Evolutionary conservation across 2,329 filamentous ascomycete genomes (phyloP), one percentile per base, ranked within the genome.

Genomic region (Talaromyces islandicus): DNA sequence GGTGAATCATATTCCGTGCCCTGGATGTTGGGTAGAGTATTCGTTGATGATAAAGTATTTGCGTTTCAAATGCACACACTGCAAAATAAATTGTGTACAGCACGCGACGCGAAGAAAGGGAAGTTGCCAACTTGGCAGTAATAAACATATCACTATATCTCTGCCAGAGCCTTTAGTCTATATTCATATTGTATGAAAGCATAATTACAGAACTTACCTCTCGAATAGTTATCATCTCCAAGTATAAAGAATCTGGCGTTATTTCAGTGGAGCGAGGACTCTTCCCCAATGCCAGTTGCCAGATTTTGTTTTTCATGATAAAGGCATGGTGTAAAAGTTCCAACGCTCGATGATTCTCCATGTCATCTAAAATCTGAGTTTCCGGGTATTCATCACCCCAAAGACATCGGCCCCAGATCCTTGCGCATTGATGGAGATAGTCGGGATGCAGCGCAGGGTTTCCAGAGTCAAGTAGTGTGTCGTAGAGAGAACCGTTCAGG

Each of bases 381-480:
- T 72, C 70, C 0, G 73, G 73, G 55, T 75, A 75, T 29, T 70
- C 68, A 17, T 70, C 64, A 1, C 71, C 72, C 70, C 71, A 75
- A 50, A 73, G 71, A 56, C 71, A 73, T 35, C 71, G 67, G 0
- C 69, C 69, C 71, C 71, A 73, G 25, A 74, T 65, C 27, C 71
- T 71, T 14, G 71, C 71, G 54, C 69, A 71, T 53, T 67, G 70
- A 59, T 72, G 67, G 6, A 73, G 66, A 59, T 66, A 69, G 58
- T 73, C 73, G 7, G 70, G 73, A 51, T 71, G 67, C 2, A 73
- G 55, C 12, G 70, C 69, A 9, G 66, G 67, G 25, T 73, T 72
- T 3, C 66, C 67, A 0, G 70, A 70, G 32, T 69, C 59, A n/a
- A 70, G 63, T 5, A 70, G 68, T 46, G 72, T 72, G 48, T 74